phyloP scores from a whole-genome alignment of 805 yeast species.

The Kazachstania bromeliacearum region DNA sequence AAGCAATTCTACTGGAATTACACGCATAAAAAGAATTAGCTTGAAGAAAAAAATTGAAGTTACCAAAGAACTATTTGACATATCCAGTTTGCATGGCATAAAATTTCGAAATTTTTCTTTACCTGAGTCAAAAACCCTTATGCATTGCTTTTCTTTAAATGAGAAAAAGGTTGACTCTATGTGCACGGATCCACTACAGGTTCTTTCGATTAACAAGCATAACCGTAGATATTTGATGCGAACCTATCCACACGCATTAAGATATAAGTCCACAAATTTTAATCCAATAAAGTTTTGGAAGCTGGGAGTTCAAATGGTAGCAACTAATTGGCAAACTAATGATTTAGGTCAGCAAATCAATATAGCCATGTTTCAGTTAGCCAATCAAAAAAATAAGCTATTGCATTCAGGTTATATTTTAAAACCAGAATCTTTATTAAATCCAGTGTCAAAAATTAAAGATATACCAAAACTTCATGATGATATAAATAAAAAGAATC shows the following conservation, averaged over 20 bases:
- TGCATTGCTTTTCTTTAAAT: conserved; percentile 81
- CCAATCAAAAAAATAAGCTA: conserved; percentile 30
- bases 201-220: conserved; percentile 58
- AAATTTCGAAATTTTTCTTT: conserved; percentile 75
- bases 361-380: conserved; percentile 65
- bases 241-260: conserved; percentile 73
- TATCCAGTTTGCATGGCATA: conserved; percentile 46
- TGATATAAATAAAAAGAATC: conserved; percentile 6
- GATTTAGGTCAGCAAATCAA: conserved; percentile 86
- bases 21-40: conserved; percentile 28
- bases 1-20: conserved; percentile 6
- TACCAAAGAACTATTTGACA: conserved; percentile 16
- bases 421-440: conserved; percentile 50
- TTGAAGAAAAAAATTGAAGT: conserved; percentile 19
- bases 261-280: conserved; percentile 74
- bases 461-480: conserved; percentile 19
- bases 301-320: conserved; percentile 87
- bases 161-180: conserved; percentile 60
- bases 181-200: conserved; percentile 50
- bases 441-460: conserved; percentile 16
- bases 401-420: conserved; percentile 59
- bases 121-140: conserved; percentile 71
- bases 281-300: conserved; percentile 75
- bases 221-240: conserved; percentile 69
- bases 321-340: conserved; percentile 92